Evolutionary conservation across 768 basidiomycete genomes (phyloP).

Genomic region (Russula lepida): DNA sequence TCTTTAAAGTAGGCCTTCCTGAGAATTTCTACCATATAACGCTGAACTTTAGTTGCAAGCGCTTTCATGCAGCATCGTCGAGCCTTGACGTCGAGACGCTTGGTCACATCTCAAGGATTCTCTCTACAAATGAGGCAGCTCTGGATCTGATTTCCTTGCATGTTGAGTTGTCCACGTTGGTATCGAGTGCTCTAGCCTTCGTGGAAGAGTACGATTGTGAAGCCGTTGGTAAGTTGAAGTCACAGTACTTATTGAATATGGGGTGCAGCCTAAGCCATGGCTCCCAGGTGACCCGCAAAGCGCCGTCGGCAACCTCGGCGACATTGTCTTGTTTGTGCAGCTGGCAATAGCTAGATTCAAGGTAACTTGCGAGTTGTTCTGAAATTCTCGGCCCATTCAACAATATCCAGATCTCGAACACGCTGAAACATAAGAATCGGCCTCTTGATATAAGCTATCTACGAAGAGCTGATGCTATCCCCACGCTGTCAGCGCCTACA

Average conservation of each 20-base stretch:
- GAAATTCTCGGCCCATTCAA: not conserved
- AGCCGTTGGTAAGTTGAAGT: slow-evolving; percentile 52
- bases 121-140: slow-evolving; percentile 49
- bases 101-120: slow-evolving; percentile 58
- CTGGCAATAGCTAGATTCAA: slow-evolving; percentile 56
- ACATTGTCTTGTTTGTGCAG: slow-evolving; percentile 71
- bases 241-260: not conserved
- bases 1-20: slow-evolving; percentile 43
- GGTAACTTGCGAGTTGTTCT: slow-evolving; percentile 29
- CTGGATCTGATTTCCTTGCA: slow-evolving; percentile 68
- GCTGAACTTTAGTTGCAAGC: slow-evolving; percentile 33
- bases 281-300: slow-evolving; percentile 72
- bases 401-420: slow-evolving; percentile 39
- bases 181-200: slow-evolving; percentile 52
- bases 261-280: not conserved
- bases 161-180: slow-evolving; percentile 51
- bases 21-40: not conserved
- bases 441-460: slow-evolving; percentile 45
- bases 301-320: slow-evolving; percentile 67
- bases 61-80: slow-evolving; percentile 44
- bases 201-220: slow-evolving; percentile 73
- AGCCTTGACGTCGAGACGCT: slow-evolving; percentile 59
- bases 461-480: slow-evolving; percentile 38
- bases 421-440: slow-evolving; percentile 40
- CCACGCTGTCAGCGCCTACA: slow-evolving; percentile 34